Percentiles rank a stretch among this genome's conserved stretches.
These are phyloP conservation scores for Cladochytrium replicatum DNA, from an alignment of 192 early-diverging fungal genomes.

Conservation along the genomic window DNA sequence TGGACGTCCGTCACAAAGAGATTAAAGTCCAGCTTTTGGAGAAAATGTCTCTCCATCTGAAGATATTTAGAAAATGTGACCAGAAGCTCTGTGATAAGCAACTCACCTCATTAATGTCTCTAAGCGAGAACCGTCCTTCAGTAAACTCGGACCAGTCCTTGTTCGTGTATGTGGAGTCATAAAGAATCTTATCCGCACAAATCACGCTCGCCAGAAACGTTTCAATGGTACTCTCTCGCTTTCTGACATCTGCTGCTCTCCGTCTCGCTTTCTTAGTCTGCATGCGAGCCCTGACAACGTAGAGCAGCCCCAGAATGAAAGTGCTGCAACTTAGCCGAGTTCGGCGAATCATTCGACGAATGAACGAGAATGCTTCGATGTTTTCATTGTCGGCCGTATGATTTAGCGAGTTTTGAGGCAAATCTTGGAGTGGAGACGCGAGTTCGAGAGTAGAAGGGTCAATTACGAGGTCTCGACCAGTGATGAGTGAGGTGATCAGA, in stretches of 20 bases:
- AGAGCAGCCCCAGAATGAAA: background rate
- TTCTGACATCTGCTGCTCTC: background rate
- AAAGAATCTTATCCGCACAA: slow-evolving; percentile 18
- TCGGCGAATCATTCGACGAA: slow-evolving; percentile 1
- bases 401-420: background rate
- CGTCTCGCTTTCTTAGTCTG: background rate
- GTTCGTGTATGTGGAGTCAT: slow-evolving; percentile 19
- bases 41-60: slow-evolving; percentile 2
- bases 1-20: slow-evolving; percentile 1
- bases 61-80: no score
- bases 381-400: background rate
- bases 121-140: slow-evolving; percentile 8
- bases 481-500: slow-evolving; percentile 9
- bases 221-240: background rate
- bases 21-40: slow-evolving; percentile 2
- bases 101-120: slow-evolving; percentile 15
- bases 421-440: background rate
- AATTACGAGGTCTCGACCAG: slow-evolving; percentile 8
- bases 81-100: no score
- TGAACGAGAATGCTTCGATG: slow-evolving; percentile 6
- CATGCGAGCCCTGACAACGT: no score
- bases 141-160: slow-evolving; percentile 12
- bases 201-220: slow-evolving; percentile 17
- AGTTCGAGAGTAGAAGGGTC: background rate
- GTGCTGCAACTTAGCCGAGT: slow-evolving; percentile 8